Conservation (phyloP, 2,329 filamentous ascomycete genomes). For the Sporothrix phasma region DNA sequence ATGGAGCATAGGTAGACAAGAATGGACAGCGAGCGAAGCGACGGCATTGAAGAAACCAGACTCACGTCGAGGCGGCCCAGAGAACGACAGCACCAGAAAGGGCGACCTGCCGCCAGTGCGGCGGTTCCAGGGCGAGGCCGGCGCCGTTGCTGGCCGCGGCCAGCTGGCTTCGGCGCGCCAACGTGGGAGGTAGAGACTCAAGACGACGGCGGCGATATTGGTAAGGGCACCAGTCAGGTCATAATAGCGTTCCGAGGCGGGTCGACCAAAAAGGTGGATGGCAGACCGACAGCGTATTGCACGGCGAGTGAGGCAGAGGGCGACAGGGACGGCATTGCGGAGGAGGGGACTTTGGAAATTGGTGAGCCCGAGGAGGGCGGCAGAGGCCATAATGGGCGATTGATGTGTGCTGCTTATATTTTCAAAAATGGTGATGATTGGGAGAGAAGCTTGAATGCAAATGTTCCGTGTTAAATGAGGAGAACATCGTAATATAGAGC, state of each 20-base stretch:
- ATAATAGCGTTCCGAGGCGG: constrained; percentile 55
- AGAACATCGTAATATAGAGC: neutral
- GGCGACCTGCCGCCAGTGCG: constrained; percentile 46
- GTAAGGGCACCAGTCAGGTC: constrained; percentile 57
- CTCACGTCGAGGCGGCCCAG: constrained; percentile 53
- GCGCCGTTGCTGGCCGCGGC: neutral
- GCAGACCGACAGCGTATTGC: constrained; percentile 51
- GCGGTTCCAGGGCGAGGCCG: constrained; percentile 29
- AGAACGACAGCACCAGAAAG: constrained; percentile 34
- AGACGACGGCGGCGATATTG: constrained; percentile 52
- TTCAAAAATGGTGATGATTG: neutral
- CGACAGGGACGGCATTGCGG: constrained; percentile 50
- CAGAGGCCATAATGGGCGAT: constrained; percentile 18
- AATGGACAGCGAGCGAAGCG: neutral
- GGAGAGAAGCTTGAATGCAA: neutral
- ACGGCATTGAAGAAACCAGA: constrained; percentile 6
- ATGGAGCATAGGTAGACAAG: neutral
- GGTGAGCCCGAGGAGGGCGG: constrained; percentile 46
- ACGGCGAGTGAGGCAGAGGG: constrained; percentile 53
- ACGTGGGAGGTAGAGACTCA: constrained; percentile 52
- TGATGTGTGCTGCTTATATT: neutral
- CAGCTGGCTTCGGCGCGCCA: constrained; percentile 34
- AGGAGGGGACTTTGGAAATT: constrained; percentile 54
- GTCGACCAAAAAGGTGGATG: constrained; percentile 39
- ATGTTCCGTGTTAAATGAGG: neutral